A percentile compares a stretch with the other conserved stretches of the same genome.
These are phyloP conservation scores for Penicillium sp. DNA, from an alignment of 2,329 filamentous ascomycete genomes.

Conservation along the genomic window DNA sequence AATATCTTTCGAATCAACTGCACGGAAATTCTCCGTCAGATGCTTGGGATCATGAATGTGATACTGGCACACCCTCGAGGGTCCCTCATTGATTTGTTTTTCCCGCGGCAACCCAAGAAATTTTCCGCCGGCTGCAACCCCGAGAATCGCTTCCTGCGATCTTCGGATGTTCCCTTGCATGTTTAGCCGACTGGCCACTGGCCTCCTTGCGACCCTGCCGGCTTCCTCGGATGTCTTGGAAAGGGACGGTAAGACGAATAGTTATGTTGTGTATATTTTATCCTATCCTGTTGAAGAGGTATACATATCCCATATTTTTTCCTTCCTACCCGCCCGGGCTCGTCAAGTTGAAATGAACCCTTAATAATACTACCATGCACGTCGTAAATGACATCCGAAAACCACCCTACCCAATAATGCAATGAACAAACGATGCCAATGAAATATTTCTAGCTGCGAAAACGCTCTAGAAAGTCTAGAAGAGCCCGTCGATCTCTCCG, in stretches of 20 bases:
- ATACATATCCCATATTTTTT: constrained; percentile 7
- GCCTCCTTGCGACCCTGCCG: constrained; percentile 1
- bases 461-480: constrained; percentile 60
- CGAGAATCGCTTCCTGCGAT: constrained; percentile 16
- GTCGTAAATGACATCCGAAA: constrained; percentile 6
- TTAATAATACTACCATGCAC: constrained; percentile 13
- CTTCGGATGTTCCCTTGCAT: constrained; percentile 18
- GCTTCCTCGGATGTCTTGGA: not conserved
- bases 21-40: constrained; percentile 1
- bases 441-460: not conserved
- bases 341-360: constrained; percentile 22
- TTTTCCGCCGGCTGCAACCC: constrained; percentile 14
- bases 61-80: not conserved
- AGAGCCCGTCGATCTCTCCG: constrained; percentile 86
- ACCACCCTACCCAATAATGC: not conserved
- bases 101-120: constrained; percentile 15
- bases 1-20: not conserved
- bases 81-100: constrained; percentile 2
- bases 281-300: constrained; percentile 18
- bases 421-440: not conserved
- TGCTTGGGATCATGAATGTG: not conserved
- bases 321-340: constrained; percentile 3
- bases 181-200: constrained; percentile 7
- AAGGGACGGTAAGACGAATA: not conserved
- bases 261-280: constrained; percentile 9